Evolutionary conservation across 1,284 basidiomycete genomes (phyloP).

Genomic region (Ganoderma multipileum): DNA sequence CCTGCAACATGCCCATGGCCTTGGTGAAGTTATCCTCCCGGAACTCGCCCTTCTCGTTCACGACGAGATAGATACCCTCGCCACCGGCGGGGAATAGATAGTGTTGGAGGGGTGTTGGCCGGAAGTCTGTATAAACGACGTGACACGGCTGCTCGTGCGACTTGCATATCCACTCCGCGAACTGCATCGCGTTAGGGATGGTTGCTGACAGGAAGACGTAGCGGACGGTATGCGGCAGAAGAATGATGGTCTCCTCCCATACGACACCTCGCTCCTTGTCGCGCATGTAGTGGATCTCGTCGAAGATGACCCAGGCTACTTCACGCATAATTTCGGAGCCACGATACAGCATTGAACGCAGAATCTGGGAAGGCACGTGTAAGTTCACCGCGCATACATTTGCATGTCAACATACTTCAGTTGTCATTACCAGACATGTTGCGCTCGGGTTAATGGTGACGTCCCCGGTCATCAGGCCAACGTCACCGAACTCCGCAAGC

Average conservation of each 20-base stretch:
- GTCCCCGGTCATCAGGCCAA: conserved; percentile 99
- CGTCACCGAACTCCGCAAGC: conserved; percentile 95
- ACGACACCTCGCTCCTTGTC: conserved; percentile 94
- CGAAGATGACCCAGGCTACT: conserved; percentile 99
- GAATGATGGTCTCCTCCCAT: conserved; percentile 94
- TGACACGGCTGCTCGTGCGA: conserved; percentile 99
- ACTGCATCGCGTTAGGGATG: conserved; percentile 99
- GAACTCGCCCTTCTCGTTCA: conserved; percentile 97
- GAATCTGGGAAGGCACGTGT: conserved; percentile 67
- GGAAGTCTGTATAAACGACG: conserved; percentile 99
- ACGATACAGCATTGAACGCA: conserved; percentile 98
- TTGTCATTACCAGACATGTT: conserved; percentile 99
- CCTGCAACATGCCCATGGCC: conserved; percentile 94
- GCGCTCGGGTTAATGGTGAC: conserved; percentile 99
- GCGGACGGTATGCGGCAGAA: conserved; percentile 94
- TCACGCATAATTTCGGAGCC: conserved; percentile 99
- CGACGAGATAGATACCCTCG: conserved; percentile 97
- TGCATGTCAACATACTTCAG: conserved; percentile 72
- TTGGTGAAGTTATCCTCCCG: conserved; percentile 98
- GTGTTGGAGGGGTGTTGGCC: conserved; percentile 97
- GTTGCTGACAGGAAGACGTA: conserved; percentile 99
- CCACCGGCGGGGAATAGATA: conserved; percentile 98
- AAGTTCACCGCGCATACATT: not conserved
- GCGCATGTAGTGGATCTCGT: conserved; percentile 99
- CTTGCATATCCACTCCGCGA: conserved; percentile 98